Evolutionary conservation across 169 alveolate genomes (phyloP).

Genomic region (Plasmodium vivax): DNA sequence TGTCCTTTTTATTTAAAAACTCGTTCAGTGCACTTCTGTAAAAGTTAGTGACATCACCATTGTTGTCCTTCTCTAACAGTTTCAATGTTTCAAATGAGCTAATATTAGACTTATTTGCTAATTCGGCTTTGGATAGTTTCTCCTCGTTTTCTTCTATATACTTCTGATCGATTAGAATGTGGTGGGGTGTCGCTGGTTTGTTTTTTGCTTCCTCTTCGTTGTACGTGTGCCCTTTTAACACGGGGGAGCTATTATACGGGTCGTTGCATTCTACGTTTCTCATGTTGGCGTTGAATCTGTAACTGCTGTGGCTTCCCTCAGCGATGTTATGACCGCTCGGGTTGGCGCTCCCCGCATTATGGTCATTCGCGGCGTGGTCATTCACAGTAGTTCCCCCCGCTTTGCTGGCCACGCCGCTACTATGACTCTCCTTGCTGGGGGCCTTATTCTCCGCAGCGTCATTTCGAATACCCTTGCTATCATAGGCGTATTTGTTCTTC

Average conservation of each 20-base stretch:
- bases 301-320: background rate
- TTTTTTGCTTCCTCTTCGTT: slow-evolving; percentile 10
- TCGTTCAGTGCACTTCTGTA: slow-evolving; percentile 13
- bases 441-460: background rate
- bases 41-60: background rate
- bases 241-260: background rate
- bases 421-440: background rate
- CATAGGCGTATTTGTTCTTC: slow-evolving; percentile 30
- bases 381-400: background rate
- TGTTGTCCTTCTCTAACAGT: slow-evolving; percentile 1
- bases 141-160: slow-evolving; percentile 1
- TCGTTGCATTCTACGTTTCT: background rate
- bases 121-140: background rate
- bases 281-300: background rate
- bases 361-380: background rate
- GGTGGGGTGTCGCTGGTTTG: background rate
- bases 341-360: background rate
- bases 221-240: slow-evolving; percentile 2
- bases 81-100: slow-evolving; percentile 25
- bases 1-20: slow-evolving; percentile 1
- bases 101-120: slow-evolving; percentile 8
- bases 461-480: slow-evolving; percentile 54
- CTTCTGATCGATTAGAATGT: slow-evolving; percentile 1
- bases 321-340: background rate
- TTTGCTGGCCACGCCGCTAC: background rate